Percentiles rank a stretch among this genome's conserved stretches.
phyloP scores from a whole-genome alignment of 1,139 yeast genomes.

The Taiozyma sp. region DNA sequence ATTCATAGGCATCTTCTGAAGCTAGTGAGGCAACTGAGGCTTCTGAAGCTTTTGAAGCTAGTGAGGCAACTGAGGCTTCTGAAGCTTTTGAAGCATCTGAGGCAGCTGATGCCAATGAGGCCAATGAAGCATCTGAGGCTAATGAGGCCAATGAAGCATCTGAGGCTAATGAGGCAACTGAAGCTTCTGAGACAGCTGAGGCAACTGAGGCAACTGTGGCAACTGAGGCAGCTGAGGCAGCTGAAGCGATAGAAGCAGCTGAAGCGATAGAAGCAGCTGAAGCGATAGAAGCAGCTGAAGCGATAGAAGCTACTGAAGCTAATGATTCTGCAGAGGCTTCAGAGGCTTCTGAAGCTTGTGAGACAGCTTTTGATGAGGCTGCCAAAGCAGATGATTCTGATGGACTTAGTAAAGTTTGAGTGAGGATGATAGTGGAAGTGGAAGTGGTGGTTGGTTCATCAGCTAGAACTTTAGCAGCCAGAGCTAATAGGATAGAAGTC shows the following conservation, averaged over 20 bases:
- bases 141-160: constrained; percentile 7
- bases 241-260: constrained; percentile 1
- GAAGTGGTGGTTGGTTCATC: constrained; percentile 23
- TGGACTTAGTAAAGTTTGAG: constrained; percentile 21
- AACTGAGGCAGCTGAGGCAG: neutral
- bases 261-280: constrained; percentile 1
- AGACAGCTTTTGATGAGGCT: constrained; percentile 12
- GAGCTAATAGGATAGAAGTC: constrained; percentile 18
- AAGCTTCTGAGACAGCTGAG: constrained; percentile 4
- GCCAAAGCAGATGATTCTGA: constrained; percentile 20
- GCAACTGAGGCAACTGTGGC: constrained; percentile 7
- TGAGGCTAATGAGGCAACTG: constrained; percentile 7
- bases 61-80: constrained; percentile 17
- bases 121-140: constrained; percentile 9
- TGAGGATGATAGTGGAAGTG: constrained; percentile 21
- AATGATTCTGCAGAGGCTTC: constrained; percentile 8
- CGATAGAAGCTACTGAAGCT: constrained; percentile 8
- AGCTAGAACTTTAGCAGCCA: constrained; percentile 18
- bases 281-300: constrained; percentile 2
- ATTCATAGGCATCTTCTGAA: neutral
- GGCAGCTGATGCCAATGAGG: constrained; percentile 9
- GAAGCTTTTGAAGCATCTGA: constrained; percentile 9
- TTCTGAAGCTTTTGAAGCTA: constrained; percentile 12
- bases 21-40: constrained; percentile 8
- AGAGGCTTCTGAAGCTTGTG: constrained; percentile 11